Evolutionary conservation across 2,329 filamentous ascomycete genomes (phyloP), one percentile per base, ranked within the genome.

Genomic region (Colletotrichum cordylinicola): DNA sequence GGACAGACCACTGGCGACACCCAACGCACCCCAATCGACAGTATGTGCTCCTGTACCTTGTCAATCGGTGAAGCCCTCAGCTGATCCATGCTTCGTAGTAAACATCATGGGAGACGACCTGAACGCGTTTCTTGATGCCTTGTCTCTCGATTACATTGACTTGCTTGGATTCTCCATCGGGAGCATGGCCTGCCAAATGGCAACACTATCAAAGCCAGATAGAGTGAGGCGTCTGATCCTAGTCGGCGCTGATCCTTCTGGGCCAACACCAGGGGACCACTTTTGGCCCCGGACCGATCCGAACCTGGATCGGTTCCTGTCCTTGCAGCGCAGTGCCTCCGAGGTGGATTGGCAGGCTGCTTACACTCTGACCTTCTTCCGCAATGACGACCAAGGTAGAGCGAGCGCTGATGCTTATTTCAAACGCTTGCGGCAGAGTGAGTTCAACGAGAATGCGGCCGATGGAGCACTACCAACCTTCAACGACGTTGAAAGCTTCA

Each of bases 231-330:
- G 61, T 5, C 9, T 74, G 16, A 52, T 74, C 9, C 35, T 74
- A 9, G 27, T 70, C 4, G 72, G 72, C 0, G 67, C 72, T 1
- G 67, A 70, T 52, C 67, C 72, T 2, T 74, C 72, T 2, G 65
- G 39, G 1, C 70, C 70, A 5, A 66, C 65, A 1, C 72, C 72
- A 6, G 67, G 72, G 12, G 43, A 71, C 4, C 66, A 70, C 27
- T 65, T 74, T 33, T 74, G 72, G 72, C 72, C 72, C 24, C 67
- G 72, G 7, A 71, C 66, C 1, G 60, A 70, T 8, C 72, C 72
- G 2, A 73, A 73, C 27, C 56, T 73, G 8, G 70, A 73, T 24
- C 70, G 55, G 21, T 73, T 73, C 39, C 31, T 69, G 29, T 15
- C 70, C 3, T 16, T 73, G 29, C 70, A 69, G 8, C 21, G 24